Conservation (phyloP, 2,329 filamentous ascomycete genomes). For the Aspergillus phoenicis region DNA sequence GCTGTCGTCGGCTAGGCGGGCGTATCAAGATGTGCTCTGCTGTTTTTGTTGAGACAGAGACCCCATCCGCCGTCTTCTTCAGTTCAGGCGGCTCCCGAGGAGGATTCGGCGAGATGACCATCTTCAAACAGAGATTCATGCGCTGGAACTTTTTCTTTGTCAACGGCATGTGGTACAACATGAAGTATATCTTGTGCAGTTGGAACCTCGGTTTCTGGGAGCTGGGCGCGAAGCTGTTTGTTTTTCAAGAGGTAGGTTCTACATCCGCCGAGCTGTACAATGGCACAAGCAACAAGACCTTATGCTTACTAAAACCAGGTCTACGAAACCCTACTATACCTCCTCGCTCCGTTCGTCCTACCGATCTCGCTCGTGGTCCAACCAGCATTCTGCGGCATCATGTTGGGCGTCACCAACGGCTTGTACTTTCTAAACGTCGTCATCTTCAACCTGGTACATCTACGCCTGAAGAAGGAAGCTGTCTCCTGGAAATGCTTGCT, state of each 20-base stretch:
- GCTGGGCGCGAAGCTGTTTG: conserved; percentile 54
- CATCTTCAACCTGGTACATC: conserved; percentile 55
- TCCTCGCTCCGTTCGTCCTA: conserved; percentile 50
- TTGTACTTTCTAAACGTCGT: conserved; percentile 50
- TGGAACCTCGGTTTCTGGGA: conserved; percentile 56
- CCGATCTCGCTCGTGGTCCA: conserved; percentile 50
- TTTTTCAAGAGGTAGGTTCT: conserved; percentile 48
- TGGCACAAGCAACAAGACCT: neutral
- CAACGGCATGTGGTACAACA: conserved; percentile 52
- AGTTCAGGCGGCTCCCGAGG: conserved; percentile 43
- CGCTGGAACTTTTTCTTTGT: conserved; percentile 59
- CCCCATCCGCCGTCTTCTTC: conserved; percentile 47
- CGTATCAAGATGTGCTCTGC: conserved; percentile 54
- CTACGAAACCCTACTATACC: conserved; percentile 52
- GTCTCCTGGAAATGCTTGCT: conserved; percentile 42
- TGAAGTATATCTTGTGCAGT: conserved; percentile 49
- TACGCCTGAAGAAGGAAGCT: conserved; percentile 49
- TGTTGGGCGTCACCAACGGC: conserved; percentile 41
- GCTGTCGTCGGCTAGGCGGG: conserved; percentile 48
- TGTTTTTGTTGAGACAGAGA: conserved; percentile 56
- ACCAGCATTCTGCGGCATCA: conserved; percentile 44
- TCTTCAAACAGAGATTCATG: conserved; percentile 55
- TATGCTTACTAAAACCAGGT: conserved; percentile 32
- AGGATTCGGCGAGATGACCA: conserved; percentile 57
- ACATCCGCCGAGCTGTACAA: too few species aligned